Percentiles rank a stretch among this genome's conserved stretches.
These are phyloP conservation scores for Melampsora abietis-canadensis DNA, from an alignment of 1,284 basidiomycete species.

Conservation along the genomic window DNA sequence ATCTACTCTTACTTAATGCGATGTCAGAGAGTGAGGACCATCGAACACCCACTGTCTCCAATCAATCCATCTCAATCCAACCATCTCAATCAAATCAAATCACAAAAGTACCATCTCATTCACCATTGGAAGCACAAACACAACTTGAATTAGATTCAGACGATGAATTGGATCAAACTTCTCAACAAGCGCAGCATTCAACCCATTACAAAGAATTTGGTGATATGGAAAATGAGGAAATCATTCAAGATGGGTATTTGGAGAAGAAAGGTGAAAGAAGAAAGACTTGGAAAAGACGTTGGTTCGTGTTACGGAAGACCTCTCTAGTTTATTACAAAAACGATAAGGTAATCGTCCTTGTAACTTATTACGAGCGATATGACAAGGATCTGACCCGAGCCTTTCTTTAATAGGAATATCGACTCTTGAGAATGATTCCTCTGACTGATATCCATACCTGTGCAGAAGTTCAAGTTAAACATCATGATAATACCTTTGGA, in stretches of 20 bases:
- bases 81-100: background rate
- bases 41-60: background rate
- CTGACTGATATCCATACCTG: constrained; percentile 85
- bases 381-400: background rate
- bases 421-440: constrained; percentile 83
- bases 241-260: constrained; percentile 64
- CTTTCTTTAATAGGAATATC: constrained; percentile 64
- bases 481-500: constrained; percentile 82
- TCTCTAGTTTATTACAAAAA: constrained; percentile 97
- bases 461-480: constrained; percentile 81
- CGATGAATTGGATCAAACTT: constrained; percentile 26
- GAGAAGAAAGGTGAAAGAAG: constrained; percentile 94
- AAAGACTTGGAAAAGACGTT: constrained; percentile 98
- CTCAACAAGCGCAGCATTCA: constrained; percentile 3
- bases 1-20: background rate
- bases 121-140: background rate
- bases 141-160: constrained; percentile 35
- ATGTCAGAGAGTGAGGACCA: background rate
- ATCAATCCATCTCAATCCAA: background rate
- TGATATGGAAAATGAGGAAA: constrained; percentile 43
- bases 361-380: background rate
- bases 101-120: no score
- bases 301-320: constrained; percentile 90
- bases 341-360: constrained; percentile 58
- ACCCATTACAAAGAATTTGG: constrained; percentile 39